phyloP scores from a whole-genome alignment of 2,329 filamentous ascomycete genomes.

The Phialophora macrospora region DNA sequence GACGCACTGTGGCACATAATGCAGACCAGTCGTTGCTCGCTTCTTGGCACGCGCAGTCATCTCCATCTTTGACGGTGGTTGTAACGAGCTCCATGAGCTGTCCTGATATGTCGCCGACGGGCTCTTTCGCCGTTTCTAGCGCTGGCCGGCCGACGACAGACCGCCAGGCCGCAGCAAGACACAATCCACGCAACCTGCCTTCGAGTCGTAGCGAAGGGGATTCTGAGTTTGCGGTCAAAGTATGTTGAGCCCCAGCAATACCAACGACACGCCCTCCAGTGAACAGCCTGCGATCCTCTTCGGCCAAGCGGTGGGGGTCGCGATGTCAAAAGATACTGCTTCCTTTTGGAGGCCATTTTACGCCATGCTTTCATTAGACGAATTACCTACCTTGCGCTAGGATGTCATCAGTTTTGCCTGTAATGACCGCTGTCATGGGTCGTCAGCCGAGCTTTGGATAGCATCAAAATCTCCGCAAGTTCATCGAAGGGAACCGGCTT shows the following conservation, averaged over 20 bases:
- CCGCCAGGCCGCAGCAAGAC: neutral
- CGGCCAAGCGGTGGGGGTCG: neutral
- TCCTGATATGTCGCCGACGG: neutral
- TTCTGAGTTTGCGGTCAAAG: neutral
- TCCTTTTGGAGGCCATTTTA: neutral
- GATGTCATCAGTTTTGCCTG: neutral
- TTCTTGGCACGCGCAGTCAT: neutral
- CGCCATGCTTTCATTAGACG: neutral
- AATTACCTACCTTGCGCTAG: neutral
- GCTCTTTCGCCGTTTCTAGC: neutral
- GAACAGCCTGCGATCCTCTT: neutral
- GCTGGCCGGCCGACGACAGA: neutral
- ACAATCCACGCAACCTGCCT: neutral
- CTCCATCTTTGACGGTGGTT: neutral
- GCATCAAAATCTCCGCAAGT: conserved; percentile 11
- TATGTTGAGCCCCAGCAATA: neutral
- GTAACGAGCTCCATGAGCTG: neutral
- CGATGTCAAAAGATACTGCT: neutral
- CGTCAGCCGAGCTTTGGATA: neutral
- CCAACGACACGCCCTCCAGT: neutral
- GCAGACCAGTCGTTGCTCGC: neutral
- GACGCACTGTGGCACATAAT: neutral
- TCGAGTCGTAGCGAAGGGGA: neutral
- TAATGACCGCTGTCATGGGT: neutral
- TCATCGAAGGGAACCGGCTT: conserved; percentile 40